Evolutionary conservation across 169 alveolate genomes (phyloP).

Genomic region (Besnoitia besnoiti): DNA sequence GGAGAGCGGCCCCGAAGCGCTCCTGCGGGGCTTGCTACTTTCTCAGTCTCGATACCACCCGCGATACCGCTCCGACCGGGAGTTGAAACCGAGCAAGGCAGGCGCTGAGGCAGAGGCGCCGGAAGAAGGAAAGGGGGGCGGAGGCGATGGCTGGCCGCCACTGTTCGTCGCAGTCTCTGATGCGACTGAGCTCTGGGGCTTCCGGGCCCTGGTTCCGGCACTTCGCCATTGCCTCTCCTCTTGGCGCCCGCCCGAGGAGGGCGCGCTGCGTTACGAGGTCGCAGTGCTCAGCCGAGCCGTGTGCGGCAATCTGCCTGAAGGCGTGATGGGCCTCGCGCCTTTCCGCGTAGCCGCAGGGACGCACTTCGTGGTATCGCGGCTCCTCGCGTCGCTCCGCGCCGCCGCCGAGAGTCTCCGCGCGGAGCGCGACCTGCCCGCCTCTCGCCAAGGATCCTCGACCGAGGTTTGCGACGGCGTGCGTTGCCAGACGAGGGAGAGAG

Average conservation of each 20-base stretch:
- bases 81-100: too few relatives aligned
- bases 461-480: too few relatives aligned
- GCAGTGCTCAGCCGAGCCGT: background rate
- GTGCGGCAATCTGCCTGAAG: background rate
- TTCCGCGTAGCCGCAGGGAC: background rate
- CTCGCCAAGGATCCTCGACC: too few relatives aligned
- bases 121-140: background rate
- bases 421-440: background rate
- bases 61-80: too few relatives aligned
- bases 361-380: background rate
- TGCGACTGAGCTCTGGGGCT: background rate
- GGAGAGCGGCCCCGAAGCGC: background rate
- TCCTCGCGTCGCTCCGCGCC: background rate
- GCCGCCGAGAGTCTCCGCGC: background rate
- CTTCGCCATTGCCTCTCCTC: background rate
- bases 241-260: background rate
- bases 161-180: background rate
- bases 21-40: background rate
- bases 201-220: background rate
- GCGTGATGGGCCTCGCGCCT: background rate
- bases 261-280: background rate
- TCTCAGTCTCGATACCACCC: too few relatives aligned
- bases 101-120: too few relatives aligned
- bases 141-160: background rate
- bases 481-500: too few relatives aligned